These are phyloP conservation scores for Cucumis melo DNA, from an alignment of 306 rosid species.

Conservation along the genomic window DNA sequence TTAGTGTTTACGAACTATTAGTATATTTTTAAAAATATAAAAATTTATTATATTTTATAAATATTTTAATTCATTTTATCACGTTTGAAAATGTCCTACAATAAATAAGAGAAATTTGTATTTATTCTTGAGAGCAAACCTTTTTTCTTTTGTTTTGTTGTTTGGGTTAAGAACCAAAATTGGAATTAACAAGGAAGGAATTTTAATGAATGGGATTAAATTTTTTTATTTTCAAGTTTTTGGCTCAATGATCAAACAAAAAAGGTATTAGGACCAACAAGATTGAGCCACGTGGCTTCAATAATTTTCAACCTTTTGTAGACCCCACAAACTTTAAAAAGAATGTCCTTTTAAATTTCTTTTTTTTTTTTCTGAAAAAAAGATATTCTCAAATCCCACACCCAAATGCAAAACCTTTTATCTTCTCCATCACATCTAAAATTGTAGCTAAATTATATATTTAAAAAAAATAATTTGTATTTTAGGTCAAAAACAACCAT, in stretches of 20 bases:
- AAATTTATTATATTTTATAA: too few species aligned
- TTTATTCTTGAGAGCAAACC: too few species aligned
- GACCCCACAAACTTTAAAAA: neutral
- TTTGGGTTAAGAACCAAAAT: neutral
- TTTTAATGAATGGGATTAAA: neutral
- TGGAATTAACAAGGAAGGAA: neutral
- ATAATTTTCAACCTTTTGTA: neutral
- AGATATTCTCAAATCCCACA: neutral
- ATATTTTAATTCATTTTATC: too few species aligned
- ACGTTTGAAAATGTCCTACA: too few species aligned
- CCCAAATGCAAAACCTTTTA: neutral
- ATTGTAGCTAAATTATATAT: too few species aligned
- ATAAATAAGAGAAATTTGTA: too few species aligned
- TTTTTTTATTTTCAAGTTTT: neutral
- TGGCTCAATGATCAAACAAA: neutral
- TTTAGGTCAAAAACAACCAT: too few species aligned
- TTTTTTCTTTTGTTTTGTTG: too few species aligned
- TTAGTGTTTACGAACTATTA: too few species aligned
- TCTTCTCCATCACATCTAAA: neutral
- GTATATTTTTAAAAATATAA: too few species aligned
- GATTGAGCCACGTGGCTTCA: neutral
- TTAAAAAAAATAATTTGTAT: too few species aligned
- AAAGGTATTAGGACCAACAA: neutral
- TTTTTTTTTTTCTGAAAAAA: neutral
- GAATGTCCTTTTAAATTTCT: neutral